A percentile compares a stretch with the other conserved stretches of the same genome.
These are phyloP conservation scores for Plenodomus lindquistii DNA, from an alignment of 2,329 filamentous ascomycete genomes.

Conservation along the genomic window DNA sequence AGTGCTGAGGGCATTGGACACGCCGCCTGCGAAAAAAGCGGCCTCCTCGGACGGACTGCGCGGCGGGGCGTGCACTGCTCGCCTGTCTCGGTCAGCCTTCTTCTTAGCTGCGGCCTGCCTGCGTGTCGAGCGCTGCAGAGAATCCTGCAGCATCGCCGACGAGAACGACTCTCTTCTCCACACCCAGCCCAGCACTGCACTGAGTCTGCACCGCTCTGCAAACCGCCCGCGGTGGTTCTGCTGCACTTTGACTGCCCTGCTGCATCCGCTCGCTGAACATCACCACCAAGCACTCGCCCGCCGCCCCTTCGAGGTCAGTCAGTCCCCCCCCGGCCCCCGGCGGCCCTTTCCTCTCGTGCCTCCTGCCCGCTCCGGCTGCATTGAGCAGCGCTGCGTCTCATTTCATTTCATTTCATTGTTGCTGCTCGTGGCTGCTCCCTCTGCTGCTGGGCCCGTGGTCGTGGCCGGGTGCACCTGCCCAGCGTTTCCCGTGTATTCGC, in stretches of 20 bases:
- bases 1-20: slow-evolving; percentile 25
- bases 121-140: slow-evolving; percentile 42
- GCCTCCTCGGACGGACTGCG: slow-evolving; percentile 31
- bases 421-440: background rate
- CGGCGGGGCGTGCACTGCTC: slow-evolving; percentile 40
- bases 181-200: slow-evolving; percentile 22
- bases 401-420: background rate
- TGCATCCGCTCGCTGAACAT: slow-evolving; percentile 32
- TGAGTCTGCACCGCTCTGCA: slow-evolving; percentile 7
- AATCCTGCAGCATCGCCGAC: slow-evolving; percentile 44
- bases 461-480: slow-evolving; percentile 8
- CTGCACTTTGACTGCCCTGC: no score
- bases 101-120: slow-evolving; percentile 47
- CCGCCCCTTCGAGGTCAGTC: slow-evolving; percentile 23
- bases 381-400: slow-evolving; percentile 1
- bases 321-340: background rate
- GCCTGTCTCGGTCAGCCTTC: slow-evolving; percentile 46
- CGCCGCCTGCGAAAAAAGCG: slow-evolving; percentile 31
- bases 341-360: slow-evolving; percentile 3
- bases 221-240: background rate
- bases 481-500: slow-evolving; percentile 44
- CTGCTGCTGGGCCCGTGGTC: slow-evolving; percentile 11
- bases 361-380: slow-evolving; percentile 8
- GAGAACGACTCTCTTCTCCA: slow-evolving; percentile 37
- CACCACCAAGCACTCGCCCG: no score